phyloP scores from a whole-genome alignment of 345 rosid species.

The Salix suchowensis region DNA sequence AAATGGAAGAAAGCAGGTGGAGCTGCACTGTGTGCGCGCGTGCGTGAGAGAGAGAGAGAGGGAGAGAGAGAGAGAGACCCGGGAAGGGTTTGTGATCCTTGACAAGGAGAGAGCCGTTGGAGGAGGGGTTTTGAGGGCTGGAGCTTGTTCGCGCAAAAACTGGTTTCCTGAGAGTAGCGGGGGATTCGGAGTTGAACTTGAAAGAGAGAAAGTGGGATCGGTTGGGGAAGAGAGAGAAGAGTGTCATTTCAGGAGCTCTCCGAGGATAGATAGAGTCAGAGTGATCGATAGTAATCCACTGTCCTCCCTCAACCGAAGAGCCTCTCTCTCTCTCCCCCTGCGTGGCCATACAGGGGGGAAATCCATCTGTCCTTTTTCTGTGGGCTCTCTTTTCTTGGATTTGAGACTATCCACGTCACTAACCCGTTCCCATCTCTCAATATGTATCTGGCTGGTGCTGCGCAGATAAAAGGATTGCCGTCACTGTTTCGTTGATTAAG shows the following conservation, averaged over 20 bases:
- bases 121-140: slow-evolving; percentile 19
- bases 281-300: no score
- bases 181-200: slow-evolving; percentile 14
- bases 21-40: no score
- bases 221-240: neutral
- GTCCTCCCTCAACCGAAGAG: no score
- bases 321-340: no score
- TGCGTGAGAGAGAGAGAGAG: no score
- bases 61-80: slow-evolving; percentile 30
- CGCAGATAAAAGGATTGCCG: no score
- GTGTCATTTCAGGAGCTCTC: neutral
- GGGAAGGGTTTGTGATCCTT: slow-evolving; percentile 28
- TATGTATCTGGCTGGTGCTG: no score
- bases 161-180: slow-evolving; percentile 23
- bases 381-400: slow-evolving; percentile 1
- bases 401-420: slow-evolving; percentile 24
- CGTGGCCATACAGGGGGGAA: no score
- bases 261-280: no score
- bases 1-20: neutral
- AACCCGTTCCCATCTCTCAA: neutral
- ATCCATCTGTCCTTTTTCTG: no score
- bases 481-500: no score
- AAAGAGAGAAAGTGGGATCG: slow-evolving; percentile 17
- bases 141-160: slow-evolving; percentile 38
- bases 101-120: slow-evolving; percentile 39